Evolutionary conservation across 2,329 filamentous ascomycete genomes (phyloP), one percentile per base, ranked within the genome.

Genomic region (Fusarium cicatricum): DNA sequence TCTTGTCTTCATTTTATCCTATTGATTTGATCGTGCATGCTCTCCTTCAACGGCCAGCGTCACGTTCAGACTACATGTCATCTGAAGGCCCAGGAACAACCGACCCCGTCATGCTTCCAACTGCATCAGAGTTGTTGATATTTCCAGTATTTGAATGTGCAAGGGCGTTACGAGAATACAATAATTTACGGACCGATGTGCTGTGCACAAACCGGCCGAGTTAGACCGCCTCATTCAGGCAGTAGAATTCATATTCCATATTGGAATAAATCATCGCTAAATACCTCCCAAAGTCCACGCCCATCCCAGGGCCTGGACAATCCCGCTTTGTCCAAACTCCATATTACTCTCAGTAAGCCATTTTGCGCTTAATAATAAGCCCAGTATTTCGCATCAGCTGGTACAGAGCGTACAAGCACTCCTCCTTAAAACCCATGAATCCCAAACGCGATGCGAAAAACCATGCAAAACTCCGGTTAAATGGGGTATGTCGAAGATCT

Each of bases 401-500:
- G 23, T 61, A 33, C 51, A 47, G 50, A 49, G 46, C 59, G 60
- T 46, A 59, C 42, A 29, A 46, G 55, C 47, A 58, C 23, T 58
- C 49, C 52, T 40, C 59, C 56, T 51, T 60, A 39, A 50, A 57
- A 40, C 32, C 52, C 47, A 39, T 58, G 33, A 64, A 51, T 57
- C 53, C 47, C 49, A 52, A 42, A 55, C 55, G 56, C 51, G 59
- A 68, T 62, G 62, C 47, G 45, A 63, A 65, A 60, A 65, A 41
- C 63, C 68, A 58, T 60, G 64, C 56, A 66, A 69, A 74, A 73
- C 71, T 72, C 71, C 71, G 59, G 55, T 64, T 67, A 66, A 62
- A 69, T 72, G 67, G 60, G 23, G 64, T 65, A 72, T 66, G 66
- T 65, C 63, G 57, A 62, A 68, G 61, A 67, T 60, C 57, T 72